These are phyloP conservation scores for Macadamia tetraphylla DNA, from an alignment of 164 flowering plant genomes.

Conservation along the genomic window DNA sequence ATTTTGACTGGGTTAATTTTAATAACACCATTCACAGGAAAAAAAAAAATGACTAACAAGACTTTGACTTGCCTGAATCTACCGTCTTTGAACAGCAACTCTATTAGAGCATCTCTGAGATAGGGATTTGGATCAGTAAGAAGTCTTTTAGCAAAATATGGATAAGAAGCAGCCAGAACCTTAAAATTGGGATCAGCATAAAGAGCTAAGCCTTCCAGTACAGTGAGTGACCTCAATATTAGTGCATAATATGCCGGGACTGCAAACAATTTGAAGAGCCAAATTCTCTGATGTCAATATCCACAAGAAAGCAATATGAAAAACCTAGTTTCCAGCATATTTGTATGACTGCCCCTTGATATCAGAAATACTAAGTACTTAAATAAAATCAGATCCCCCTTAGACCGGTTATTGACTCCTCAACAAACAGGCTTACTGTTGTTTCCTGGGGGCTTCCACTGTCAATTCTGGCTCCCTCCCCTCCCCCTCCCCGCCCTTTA, in stretches of 20 bases:
- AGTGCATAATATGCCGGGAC: slow-evolving; percentile 96
- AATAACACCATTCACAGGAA: background rate
- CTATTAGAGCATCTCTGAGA: slow-evolving; percentile 95
- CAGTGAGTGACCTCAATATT: slow-evolving; percentile 95
- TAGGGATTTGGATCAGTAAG: slow-evolving; percentile 97
- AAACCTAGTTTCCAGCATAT: background rate
- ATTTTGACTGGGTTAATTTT: background rate
- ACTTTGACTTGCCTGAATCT: slow-evolving; percentile 63
- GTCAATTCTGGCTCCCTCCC: too few species aligned
- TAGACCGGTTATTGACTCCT: too few species aligned
- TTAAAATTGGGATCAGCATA: slow-evolving; percentile 97
- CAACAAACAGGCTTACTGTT: too few species aligned
- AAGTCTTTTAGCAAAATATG: slow-evolving; percentile 98
- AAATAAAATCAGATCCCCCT: too few species aligned
- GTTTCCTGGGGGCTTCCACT: too few species aligned
- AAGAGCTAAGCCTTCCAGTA: slow-evolving; percentile 93
- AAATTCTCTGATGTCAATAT: slow-evolving; percentile 13
- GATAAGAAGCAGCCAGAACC: slow-evolving; percentile 97
- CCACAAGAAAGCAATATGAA: slow-evolving; percentile 2
- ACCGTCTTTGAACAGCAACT: slow-evolving; percentile 94
- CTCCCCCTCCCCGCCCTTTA: too few species aligned
- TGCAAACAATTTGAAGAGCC: slow-evolving; percentile 36
- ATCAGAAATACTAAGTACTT: too few species aligned
- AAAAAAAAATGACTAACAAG: background rate
- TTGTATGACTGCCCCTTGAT: background rate